phyloP scores from a whole-genome alignment of 228 moss, liverwort and hornwort species.

The Sphagnum fallax region DNA sequence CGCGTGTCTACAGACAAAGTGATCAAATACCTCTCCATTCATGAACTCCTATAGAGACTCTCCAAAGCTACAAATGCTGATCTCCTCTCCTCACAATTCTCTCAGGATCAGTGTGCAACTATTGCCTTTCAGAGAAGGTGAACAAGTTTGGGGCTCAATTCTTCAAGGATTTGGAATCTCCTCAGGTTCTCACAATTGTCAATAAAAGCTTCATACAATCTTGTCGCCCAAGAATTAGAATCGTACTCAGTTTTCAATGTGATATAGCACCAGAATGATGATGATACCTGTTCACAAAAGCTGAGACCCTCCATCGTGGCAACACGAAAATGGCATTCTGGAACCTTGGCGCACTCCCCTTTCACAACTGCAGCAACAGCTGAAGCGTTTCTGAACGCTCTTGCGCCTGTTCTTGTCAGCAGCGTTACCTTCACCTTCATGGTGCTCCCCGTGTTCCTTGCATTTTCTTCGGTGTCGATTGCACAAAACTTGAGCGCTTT shows the following conservation, averaged over 20 bases:
- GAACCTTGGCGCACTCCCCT: conserved; percentile 35
- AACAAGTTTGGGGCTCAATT: neutral
- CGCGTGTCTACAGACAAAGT: no score
- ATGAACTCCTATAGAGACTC: no score
- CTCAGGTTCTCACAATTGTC: neutral
- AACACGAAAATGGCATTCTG: conserved; percentile 45
- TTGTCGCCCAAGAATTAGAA: neutral
- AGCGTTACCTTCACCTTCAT: conserved; percentile 25
- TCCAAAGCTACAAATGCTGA: no score
- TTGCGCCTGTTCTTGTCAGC: conserved; percentile 46
- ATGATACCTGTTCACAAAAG: conserved; percentile 81
- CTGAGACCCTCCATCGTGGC: conserved; percentile 33
- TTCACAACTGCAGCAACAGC: conserved; percentile 33
- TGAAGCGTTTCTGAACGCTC: conserved; percentile 53
- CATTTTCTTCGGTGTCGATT: neutral
- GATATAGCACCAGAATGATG: neutral
- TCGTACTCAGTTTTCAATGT: neutral
- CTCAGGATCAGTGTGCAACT: neutral
- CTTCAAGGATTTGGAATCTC: no score
- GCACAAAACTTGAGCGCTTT: conserved; percentile 50
- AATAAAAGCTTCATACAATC: neutral
- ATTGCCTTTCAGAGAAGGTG: neutral
- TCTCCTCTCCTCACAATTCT: neutral
- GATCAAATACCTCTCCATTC: no score
- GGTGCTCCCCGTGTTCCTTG: neutral